Percentiles rank a stretch among this genome's conserved stretches.
phyloP scores from a whole-genome alignment of 805 yeast genomes.

The Novakomyces olei region DNA sequence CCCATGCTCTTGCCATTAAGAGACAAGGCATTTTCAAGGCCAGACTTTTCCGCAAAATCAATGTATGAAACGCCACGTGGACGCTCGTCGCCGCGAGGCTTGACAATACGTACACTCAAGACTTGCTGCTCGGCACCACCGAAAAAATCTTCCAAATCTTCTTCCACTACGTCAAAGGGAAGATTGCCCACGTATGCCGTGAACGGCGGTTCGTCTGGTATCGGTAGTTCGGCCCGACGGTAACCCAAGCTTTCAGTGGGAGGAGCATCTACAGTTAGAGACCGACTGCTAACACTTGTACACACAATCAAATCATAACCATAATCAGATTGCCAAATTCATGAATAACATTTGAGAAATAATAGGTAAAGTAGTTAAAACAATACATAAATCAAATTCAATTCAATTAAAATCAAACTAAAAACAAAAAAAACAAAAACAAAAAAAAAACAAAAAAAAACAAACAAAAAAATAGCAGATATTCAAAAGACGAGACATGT shows the following conservation, averaged over 20 bases:
- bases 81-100: conserved; percentile 39
- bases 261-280: conserved; percentile 2
- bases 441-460: no score
- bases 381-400: neutral
- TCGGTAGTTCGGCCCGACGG: conserved; percentile 31
- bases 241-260: conserved; percentile 6
- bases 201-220: conserved; percentile 37
- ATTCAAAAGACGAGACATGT: no score
- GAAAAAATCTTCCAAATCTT: conserved; percentile 55
- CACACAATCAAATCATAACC: neutral
- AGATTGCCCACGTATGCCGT: conserved; percentile 84
- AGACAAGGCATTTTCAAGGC: conserved; percentile 50
- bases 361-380: no score
- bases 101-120: conserved; percentile 48
- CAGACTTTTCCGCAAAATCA: conserved; percentile 64
- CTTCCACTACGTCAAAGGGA: conserved; percentile 77
- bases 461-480: no score
- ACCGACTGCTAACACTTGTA: neutral
- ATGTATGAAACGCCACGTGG: conserved; percentile 78
- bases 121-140: conserved; percentile 62
- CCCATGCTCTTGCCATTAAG: conserved; percentile 49
- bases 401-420: neutral
- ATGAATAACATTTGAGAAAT: neutral
- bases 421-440: no score
- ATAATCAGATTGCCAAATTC: neutral